Evolutionary conservation across 176 grass and related monocot species (phyloP).

Genomic region (Musa schizocarpa): DNA sequence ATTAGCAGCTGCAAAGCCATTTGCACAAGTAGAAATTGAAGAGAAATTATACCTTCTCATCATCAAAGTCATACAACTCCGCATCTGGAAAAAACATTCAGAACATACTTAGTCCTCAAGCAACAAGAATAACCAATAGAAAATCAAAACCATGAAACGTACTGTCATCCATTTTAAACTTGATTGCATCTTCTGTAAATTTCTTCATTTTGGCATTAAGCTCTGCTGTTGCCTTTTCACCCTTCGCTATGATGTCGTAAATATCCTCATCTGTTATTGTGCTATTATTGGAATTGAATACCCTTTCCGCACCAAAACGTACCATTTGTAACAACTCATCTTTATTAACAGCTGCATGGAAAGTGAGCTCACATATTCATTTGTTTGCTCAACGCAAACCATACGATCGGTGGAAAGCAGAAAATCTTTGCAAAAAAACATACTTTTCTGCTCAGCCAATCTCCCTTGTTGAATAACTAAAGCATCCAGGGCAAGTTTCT

Average conservation of each 20-base stretch:
- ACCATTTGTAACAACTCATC: slow-evolving; percentile 98
- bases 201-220: slow-evolving; percentile 99
- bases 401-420: too few relatives aligned
- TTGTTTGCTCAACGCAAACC: too few relatives aligned
- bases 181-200: slow-evolving; percentile 97
- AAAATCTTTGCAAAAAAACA: neutral
- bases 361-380: neutral
- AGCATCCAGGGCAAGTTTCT: slow-evolving; percentile 98
- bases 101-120: neutral
- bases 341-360: slow-evolving; percentile 90
- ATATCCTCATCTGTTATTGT: slow-evolving; percentile 97
- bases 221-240: slow-evolving; percentile 91
- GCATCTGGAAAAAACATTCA: slow-evolving; percentile 49
- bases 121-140: neutral
- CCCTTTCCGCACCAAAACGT: slow-evolving; percentile 97
- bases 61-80: slow-evolving; percentile 97
- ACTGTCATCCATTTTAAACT: slow-evolving; percentile 99
- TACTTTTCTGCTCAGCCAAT: slow-evolving; percentile 91
- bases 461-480: slow-evolving; percentile 98
- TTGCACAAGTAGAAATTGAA: too few relatives aligned
- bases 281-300: slow-evolving; percentile 97
- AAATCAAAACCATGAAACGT: slow-evolving; percentile 25
- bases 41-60: slow-evolving; percentile 67
- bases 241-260: slow-evolving; percentile 94
- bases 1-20: too few relatives aligned